Base-by-base conservation (phyloP, 768 basidiomycete species). In the Mycena rebaudengoi region DNA sequence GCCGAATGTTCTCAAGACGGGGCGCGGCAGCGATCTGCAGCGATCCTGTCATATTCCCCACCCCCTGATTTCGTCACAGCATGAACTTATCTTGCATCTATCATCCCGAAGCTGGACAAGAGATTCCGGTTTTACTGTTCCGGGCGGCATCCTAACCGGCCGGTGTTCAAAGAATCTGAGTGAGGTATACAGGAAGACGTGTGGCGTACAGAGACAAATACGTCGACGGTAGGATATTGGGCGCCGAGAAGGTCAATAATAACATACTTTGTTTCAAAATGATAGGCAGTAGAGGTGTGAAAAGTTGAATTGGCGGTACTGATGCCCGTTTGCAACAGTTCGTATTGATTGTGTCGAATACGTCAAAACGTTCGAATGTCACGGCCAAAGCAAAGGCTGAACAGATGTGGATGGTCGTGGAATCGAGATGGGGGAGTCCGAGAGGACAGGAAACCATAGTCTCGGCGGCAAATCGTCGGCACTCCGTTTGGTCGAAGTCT, bases 11-110 rank as follows among this genome's bases (percentile, higher is more conserved):
- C 46, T 43, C 23, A 23, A 45, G 39, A 32, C 16, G 28, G 48
- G 45, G 46, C 35, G 62, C 61, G 67, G 64, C 60, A 60, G 50
- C 44, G 52, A 37, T 57, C 14, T 20, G 32, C 32, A 50, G 33
- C 26, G 10, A 41, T 64, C 13, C 41, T 28, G 60, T 68, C 52
- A 40, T 50, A 58, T n/a, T n/a, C n/a, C n/a, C n/a, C n/a, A n/a
- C n/a, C 56, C 55, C 67, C 67, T 62, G 58, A 64, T 68, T 58
- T 58, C 32, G 50, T 59, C 46, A 58, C 63, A 52, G 56, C 60
- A 64, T 35, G 44, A 50, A 28, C 20, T 25, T 44, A 28, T 23
- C 20, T 28, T 61, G 67, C 53, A 65, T 68, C 67, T 57, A 65
- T 65, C 64, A 33, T 35, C 33, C 39, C 39, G 30, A 55, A 26